Conservation (phyloP, 2,329 filamentous ascomycete genomes). For the Pestalotiopsis sp. region DNA sequence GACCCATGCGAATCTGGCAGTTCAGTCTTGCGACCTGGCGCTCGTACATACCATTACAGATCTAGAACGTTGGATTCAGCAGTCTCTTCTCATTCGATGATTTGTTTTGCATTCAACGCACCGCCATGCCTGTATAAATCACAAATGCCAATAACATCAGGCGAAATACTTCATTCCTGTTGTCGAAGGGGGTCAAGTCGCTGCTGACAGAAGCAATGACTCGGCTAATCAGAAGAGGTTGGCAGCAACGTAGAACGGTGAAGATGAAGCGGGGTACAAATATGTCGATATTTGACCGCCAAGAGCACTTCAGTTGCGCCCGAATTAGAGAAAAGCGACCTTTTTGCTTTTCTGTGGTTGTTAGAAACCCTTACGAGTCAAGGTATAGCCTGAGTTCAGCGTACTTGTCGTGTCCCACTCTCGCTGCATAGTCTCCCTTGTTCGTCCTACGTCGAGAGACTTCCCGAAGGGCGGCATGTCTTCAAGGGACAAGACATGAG, state of each 20-base stretch:
- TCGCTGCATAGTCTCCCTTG: background rate
- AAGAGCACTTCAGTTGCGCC: background rate
- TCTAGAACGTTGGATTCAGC: background rate
- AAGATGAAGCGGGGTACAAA: background rate
- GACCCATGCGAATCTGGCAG: background rate
- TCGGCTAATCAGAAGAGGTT: background rate
- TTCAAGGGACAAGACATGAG: background rate
- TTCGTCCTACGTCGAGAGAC: background rate
- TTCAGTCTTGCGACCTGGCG: background rate
- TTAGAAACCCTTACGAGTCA: background rate
- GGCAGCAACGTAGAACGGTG: background rate
- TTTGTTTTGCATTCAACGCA: background rate
- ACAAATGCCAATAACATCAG: background rate
- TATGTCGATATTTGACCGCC: background rate
- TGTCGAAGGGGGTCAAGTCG: background rate
- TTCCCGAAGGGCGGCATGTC: background rate
- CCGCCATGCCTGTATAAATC: constrained; percentile 3
- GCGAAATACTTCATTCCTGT: background rate
- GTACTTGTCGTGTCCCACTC: background rate
- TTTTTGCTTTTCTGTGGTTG: background rate
- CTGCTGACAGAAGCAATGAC: background rate
- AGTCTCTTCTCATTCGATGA: background rate
- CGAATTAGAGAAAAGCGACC: background rate
- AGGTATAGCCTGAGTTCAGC: background rate
- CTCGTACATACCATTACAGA: background rate